phyloP scores from a whole-genome alignment of 75 land plant genomes.

The Adiantum capillusveneris region DNA sequence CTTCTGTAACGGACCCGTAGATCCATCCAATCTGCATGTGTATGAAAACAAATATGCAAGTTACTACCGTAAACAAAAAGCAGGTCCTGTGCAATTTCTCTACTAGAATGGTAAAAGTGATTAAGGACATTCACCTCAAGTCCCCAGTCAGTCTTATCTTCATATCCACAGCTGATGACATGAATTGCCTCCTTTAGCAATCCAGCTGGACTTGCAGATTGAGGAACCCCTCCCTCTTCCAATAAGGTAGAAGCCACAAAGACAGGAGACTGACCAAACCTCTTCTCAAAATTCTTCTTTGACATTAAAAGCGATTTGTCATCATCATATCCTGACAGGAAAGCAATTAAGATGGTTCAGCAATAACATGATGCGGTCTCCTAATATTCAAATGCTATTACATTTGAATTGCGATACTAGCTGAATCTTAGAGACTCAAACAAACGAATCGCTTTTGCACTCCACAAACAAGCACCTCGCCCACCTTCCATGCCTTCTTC shows the following conservation, averaged over 20 bases:
- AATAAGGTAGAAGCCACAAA: constrained; percentile 46
- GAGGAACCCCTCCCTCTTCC: constrained; percentile 48
- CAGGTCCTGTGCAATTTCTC: too few relatives aligned
- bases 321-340: constrained; percentile 19
- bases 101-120: too few relatives aligned
- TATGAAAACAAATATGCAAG: too few relatives aligned
- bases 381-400: too few relatives aligned
- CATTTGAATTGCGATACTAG: too few relatives aligned
- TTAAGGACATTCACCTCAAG: constrained; percentile 11
- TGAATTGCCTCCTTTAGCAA: constrained; percentile 38
- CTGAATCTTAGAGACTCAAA: too few relatives aligned
- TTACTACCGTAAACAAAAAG: too few relatives aligned
- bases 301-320: constrained; percentile 44
- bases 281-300: constrained; percentile 51
- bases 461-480: too few relatives aligned
- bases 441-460: too few relatives aligned
- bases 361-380: too few relatives aligned
- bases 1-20: constrained; percentile 88
- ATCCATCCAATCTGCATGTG: constrained; percentile 88
- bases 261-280: constrained; percentile 62
- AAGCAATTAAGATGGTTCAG: too few relatives aligned
- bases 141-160: constrained; percentile 37
- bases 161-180: constrained; percentile 39
- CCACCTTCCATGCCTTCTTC: constrained; percentile 81
- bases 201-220: constrained; percentile 24